Conservation (phyloP, 257 asterid genomes). For the Nyctanthes arbortristis region DNA sequence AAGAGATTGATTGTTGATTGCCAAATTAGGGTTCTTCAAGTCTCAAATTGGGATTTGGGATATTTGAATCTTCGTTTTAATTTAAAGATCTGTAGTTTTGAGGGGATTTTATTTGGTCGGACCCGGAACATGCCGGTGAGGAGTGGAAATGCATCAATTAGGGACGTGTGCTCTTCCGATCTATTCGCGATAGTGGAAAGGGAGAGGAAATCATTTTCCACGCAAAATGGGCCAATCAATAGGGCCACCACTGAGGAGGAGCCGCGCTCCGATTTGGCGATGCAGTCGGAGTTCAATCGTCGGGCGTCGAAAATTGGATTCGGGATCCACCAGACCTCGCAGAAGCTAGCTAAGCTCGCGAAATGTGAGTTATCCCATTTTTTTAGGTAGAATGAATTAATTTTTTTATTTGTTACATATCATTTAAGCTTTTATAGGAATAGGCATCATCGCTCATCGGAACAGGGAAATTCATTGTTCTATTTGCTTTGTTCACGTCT, state of each 20-base stretch:
- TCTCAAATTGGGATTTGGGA: no score
- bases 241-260: constrained; percentile 10
- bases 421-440: background rate
- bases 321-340: constrained; percentile 53
- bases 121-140: constrained; percentile 36
- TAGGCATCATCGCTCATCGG: background rate
- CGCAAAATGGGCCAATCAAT: constrained; percentile 33
- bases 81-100: background rate
- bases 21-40: no score
- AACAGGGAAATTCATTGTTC: background rate
- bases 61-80: no score
- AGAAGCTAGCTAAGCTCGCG: constrained; percentile 53
- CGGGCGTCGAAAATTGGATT: constrained; percentile 43
- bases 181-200: constrained; percentile 36
- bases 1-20: no score
- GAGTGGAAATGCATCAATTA: constrained; percentile 31
- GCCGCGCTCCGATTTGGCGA: constrained; percentile 27
- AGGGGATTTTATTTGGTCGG: background rate
- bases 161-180: constrained; percentile 54
- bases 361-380: constrained; percentile 30
- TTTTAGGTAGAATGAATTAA: background rate
- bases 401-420: background rate
- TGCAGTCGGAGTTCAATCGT: constrained; percentile 43
- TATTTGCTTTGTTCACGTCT: background rate
- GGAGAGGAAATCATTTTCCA: constrained; percentile 31